Evolutionary conservation across 1,139 yeast genomes (phyloP).

Genomic region (Oligophagozyma castellii): DNA sequence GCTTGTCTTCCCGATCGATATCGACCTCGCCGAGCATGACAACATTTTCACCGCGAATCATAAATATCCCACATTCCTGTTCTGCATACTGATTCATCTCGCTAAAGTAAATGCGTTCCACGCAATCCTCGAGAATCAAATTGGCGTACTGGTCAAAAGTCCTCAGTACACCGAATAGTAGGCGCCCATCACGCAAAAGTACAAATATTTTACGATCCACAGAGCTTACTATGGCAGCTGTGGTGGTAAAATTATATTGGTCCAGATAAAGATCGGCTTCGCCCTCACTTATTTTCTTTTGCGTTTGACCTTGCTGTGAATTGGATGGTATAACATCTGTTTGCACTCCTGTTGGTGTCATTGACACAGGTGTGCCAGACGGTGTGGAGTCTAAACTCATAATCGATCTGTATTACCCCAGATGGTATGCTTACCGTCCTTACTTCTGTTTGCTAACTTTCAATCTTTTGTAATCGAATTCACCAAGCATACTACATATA

Average conservation of each 20-base stretch:
- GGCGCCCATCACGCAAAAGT: conserved; percentile 79
- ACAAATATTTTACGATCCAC: conserved; percentile 73
- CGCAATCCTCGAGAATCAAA: conserved; percentile 79
- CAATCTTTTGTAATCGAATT: too few species aligned
- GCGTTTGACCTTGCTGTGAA: too few species aligned
- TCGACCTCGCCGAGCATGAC: conserved; percentile 94
- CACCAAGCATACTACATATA: too few species aligned
- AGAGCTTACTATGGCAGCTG: conserved; percentile 89
- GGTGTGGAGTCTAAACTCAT: too few species aligned
- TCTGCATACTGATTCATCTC: conserved; percentile 52
- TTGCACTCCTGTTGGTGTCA: too few species aligned
- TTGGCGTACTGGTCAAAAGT: conserved; percentile 95
- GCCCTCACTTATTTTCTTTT: conserved; percentile 21
- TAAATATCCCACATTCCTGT: conserved; percentile 59
- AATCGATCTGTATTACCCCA: too few species aligned
- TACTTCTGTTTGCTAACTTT: too few species aligned
- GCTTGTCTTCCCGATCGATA: conserved; percentile 71
- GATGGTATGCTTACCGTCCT: too few species aligned
- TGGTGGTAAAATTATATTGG: conserved; percentile 84
- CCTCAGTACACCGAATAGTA: conserved; percentile 78
- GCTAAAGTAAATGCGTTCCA: conserved; percentile 65
- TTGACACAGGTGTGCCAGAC: too few species aligned
- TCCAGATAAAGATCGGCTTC: conserved; percentile 32
- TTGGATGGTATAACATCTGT: too few species aligned
- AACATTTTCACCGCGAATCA: conserved; percentile 94